Base-by-base conservation (phyloP, 1,139 yeast genomes). In the Nakaseomyces uthaithaninus region DNA sequence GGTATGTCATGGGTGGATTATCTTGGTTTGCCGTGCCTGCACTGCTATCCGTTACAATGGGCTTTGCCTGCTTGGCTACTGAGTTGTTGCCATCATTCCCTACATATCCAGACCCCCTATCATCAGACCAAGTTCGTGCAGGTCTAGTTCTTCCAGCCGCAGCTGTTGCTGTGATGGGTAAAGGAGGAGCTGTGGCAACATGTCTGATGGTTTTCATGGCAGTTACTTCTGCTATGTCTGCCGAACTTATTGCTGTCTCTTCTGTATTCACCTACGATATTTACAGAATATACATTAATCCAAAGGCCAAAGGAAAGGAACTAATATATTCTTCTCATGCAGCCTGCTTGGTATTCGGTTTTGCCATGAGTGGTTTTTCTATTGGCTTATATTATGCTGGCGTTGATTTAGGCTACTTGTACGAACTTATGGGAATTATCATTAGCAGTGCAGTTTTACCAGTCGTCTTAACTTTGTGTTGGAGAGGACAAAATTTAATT, bases 11-110 rank as follows among this genome's bases (percentile, higher is more conserved):
- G 50, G 95, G 95, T 43, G 95, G 95, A n/a, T 60, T 86, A 40
- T 80, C 91, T 0, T 87, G 95, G 95, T 81, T 84, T 58, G 91
- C 94, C 8, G 79, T 86, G 48, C 95, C 95, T 27, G 80, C 80
- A 67, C 71, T 83, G 42, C 72, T 78, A 36, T 82, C 94, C 14
- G 80, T 93, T 7, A 81, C 94, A 10, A 69, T 85, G 80, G 95
- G 95, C 10, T 68, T 86, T 27, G 83, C 87, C 23, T 84, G 85
- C 37, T 65, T 83, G 48, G 78, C 85, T 16, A 68, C 85, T 43
- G 89, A 85, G 63, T 63, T 66, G 38, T 68, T 75, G 24, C 78
- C 82, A 15, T 59, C 68, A 9, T 85, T 87, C 75, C 94, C 94
- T 50, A 78, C 85, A 3, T 84, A 77, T 57, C 94, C 94, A 28